Percentiles rank a stretch among this genome's conserved stretches.
These are phyloP conservation scores for Amoebophrya sp. DNA, from an alignment of 169 alveolate genomes.

Conservation along the genomic window DNA sequence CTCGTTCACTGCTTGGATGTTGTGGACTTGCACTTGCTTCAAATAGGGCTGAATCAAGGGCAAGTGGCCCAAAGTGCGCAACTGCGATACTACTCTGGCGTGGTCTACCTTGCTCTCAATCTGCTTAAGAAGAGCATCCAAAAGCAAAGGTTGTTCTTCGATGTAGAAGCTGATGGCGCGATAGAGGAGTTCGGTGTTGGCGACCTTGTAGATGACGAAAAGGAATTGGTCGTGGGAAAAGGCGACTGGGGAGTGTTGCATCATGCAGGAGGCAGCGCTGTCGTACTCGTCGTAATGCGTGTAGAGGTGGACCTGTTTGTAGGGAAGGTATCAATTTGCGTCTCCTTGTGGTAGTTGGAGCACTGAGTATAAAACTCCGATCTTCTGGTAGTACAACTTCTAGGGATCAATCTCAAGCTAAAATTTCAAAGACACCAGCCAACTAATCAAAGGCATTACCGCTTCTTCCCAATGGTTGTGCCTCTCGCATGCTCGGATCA, in stretches of 20 bases:
- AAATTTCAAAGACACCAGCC: no score
- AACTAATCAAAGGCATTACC: no score
- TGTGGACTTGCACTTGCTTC: constrained; percentile 62
- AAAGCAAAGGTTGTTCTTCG: constrained; percentile 96
- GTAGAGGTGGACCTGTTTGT: constrained; percentile 91
- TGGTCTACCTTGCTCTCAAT: constrained; percentile 75
- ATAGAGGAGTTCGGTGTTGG: constrained; percentile 91
- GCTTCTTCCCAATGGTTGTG: constrained; percentile 73
- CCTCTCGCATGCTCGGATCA: constrained; percentile 82
- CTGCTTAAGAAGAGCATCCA: constrained; percentile 75
- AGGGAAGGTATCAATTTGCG: no score
- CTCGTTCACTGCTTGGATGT: constrained; percentile 89
- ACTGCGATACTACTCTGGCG: constrained; percentile 83
- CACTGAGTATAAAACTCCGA: no score
- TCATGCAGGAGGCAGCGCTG: constrained; percentile 90
- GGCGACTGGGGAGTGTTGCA: constrained; percentile 93
- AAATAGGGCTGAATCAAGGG: constrained; percentile 65
- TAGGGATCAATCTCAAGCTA: no score
- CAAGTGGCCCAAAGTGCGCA: constrained; percentile 60
- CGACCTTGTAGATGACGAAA: constrained; percentile 70
- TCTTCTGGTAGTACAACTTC: no score
- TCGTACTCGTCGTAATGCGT: constrained; percentile 92
- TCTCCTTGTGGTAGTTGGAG: no score
- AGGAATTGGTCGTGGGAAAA: constrained; percentile 88
- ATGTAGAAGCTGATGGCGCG: constrained; percentile 95